Percentiles rank a stretch among this genome's conserved stretches.
Conservation (phyloP, 495 filamentous ascomycete genomes). For the Trichoderma reesei region DNA sequence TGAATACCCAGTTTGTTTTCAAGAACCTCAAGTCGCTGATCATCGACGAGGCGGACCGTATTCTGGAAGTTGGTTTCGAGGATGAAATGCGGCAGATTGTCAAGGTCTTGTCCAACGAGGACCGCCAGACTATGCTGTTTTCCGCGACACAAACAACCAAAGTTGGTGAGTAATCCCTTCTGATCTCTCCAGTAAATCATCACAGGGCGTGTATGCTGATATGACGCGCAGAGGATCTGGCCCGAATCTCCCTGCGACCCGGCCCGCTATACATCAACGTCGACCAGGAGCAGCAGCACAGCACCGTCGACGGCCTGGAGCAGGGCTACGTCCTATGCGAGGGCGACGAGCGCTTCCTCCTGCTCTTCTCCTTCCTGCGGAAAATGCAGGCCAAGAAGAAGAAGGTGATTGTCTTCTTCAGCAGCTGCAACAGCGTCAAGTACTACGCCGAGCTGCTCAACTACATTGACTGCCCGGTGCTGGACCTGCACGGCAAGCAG, state of each 20-base stretch:
- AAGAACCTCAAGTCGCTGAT: conserved; percentile 85
- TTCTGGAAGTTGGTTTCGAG: conserved; percentile 94
- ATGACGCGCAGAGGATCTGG: conserved; percentile 61
- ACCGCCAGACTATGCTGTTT: conserved; percentile 93
- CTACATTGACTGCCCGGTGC: conserved; percentile 92
- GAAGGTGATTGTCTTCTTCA: conserved; percentile 97
- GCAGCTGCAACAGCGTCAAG: conserved; percentile 86
- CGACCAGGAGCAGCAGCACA: conserved; percentile 38
- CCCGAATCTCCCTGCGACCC: conserved; percentile 81
- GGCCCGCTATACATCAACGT: conserved; percentile 96
- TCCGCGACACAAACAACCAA: conserved; percentile 97
- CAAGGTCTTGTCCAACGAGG: conserved; percentile 63
- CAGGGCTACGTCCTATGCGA: conserved; percentile 94
- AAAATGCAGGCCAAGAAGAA: conserved; percentile 64
- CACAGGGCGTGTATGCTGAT: background rate
- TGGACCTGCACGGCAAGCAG: conserved; percentile 82
- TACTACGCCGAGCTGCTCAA: conserved; percentile 91
- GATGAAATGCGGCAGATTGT: conserved; percentile 97
- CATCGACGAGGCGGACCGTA: conserved; percentile 89
- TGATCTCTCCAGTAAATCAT: too few relatives aligned
- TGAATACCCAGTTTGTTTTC: conserved; percentile 88
- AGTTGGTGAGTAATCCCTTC: conserved; percentile 34
- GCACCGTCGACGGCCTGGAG: conserved; percentile 83
- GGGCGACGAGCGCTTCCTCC: conserved; percentile 82
- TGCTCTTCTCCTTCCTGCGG: conserved; percentile 95